Evolutionary conservation across 140 eudicot genomes (phyloP).

Genomic region (Cichorium intybus): DNA sequence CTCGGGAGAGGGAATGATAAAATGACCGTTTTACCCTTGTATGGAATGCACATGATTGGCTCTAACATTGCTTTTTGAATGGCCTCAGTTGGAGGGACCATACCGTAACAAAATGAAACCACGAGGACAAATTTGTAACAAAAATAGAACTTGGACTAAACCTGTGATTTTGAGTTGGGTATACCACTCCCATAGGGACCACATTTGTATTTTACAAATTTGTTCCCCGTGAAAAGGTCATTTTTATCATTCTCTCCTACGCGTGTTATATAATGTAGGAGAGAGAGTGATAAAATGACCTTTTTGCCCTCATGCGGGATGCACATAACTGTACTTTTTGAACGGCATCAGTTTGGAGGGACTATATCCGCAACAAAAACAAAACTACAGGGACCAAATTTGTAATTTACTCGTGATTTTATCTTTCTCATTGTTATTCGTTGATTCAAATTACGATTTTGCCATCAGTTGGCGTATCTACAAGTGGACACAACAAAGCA

Average conservation of each 20-base stretch:
- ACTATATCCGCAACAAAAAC: not conserved
- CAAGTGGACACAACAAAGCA: slow-evolving; percentile 54
- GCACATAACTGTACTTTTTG: too few relatives aligned
- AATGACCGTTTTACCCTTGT: not conserved
- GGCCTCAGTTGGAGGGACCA: not conserved
- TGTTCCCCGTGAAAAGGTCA: not conserved
- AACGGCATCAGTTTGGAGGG: too few relatives aligned
- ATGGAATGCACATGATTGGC: not conserved
- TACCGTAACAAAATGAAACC: not conserved
- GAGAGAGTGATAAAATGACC: not conserved
- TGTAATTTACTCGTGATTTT: not conserved
- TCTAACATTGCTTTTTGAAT: too few relatives aligned
- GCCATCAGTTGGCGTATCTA: slow-evolving; percentile 59
- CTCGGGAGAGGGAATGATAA: not conserved
- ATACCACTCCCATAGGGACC: not conserved
- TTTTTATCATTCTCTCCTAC: not conserved
- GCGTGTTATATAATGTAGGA: not conserved
- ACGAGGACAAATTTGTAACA: not conserved
- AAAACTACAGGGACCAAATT: not conserved
- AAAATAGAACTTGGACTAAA: not conserved
- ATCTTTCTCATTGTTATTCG: slow-evolving; percentile 6
- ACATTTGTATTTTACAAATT: not conserved
- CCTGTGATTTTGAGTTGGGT: not conserved
- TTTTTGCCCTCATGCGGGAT: not conserved
- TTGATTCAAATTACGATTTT: not conserved